phyloP scores from a whole-genome alignment of 805 yeast species.

The Hanseniaspora pseudoguilliermondii region DNA sequence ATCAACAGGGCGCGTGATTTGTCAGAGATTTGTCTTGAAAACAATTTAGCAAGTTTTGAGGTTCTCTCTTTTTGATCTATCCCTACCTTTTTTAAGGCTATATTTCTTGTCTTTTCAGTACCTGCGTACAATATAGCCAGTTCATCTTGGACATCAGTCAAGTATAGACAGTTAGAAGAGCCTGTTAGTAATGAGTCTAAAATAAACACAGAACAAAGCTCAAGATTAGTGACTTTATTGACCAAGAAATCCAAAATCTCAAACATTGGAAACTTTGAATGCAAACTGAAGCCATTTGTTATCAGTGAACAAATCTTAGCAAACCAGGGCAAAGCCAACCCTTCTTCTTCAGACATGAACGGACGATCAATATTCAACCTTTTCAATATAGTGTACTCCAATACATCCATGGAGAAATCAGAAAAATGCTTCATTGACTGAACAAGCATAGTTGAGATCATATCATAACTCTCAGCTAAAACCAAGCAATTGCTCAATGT shows the following conservation, averaged over 20 bases:
- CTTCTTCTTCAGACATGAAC: conserved; percentile 62
- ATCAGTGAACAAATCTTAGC: conserved; percentile 69
- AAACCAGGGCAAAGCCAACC: conserved; percentile 72
- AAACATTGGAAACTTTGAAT: conserved; percentile 42
- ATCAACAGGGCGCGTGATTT: background rate
- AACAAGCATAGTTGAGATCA: conserved; percentile 64
- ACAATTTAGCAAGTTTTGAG: background rate
- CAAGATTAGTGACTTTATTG: conserved; percentile 50
- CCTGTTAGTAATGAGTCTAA: conserved; percentile 36
- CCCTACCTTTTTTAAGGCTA: background rate
- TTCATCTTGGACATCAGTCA: conserved; percentile 2
- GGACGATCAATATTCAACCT: conserved; percentile 59
- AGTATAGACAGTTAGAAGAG: background rate
- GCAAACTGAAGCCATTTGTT: conserved; percentile 52
- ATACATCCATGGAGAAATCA: conserved; percentile 70
- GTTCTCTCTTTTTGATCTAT: background rate
- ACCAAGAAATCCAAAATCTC: conserved; percentile 50
- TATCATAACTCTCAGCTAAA: conserved; percentile 86
- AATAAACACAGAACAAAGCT: conserved; percentile 48
- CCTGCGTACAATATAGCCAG: conserved; percentile 1
- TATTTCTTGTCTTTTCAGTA: background rate
- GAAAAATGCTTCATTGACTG: conserved; percentile 67
- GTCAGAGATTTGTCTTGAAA: background rate
- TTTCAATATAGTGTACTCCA: conserved; percentile 59
- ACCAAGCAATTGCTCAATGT: conserved; percentile 56